Conservation (phyloP, 2,329 filamentous ascomycete genomes). For the Colletotrichum endophyticum region DNA sequence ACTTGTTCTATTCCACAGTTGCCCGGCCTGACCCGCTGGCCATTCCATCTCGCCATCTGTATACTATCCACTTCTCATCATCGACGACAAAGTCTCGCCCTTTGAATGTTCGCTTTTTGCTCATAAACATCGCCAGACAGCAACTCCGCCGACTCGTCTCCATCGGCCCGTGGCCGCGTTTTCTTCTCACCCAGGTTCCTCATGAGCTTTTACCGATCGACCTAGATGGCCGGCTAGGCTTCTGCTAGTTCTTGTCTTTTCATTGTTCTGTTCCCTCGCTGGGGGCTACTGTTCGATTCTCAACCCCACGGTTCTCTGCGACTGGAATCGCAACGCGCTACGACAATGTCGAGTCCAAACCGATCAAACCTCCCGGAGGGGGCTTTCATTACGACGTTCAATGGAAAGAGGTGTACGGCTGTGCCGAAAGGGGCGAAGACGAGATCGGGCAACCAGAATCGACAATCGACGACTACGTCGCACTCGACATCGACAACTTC, state of each 20-base stretch:
- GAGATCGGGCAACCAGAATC: conserved; percentile 6
- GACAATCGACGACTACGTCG: conserved; percentile 6
- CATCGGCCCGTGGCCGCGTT: conserved; percentile 1
- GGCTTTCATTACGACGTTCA: conserved; percentile 53
- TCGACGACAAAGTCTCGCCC: background rate
- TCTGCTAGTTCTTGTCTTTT: conserved; percentile 27
- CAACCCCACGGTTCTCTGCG: conserved; percentile 34
- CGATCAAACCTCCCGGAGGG: conserved; percentile 43
- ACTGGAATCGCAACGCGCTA: conserved; percentile 48
- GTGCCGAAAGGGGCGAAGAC: conserved; percentile 41
- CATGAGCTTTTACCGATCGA: conserved; percentile 12
- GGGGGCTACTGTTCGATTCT: background rate
- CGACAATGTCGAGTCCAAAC: conserved; percentile 45
- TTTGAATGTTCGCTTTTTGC: background rate
- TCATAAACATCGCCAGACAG: background rate
- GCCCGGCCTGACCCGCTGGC: background rate
- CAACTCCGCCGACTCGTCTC: background rate
- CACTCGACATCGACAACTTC: background rate
- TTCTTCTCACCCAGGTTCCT: background rate
- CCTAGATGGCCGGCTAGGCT: conserved; percentile 22
- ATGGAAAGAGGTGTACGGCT: conserved; percentile 59
- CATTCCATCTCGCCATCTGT: background rate
- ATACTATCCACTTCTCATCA: background rate
- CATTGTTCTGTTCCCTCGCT: conserved; percentile 21
- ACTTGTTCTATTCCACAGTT: background rate